A percentile compares a stretch with the other conserved stretches of the same genome.
These are phyloP conservation scores for Tricholoma furcatifolium DNA, from an alignment of 768 basidiomycete species.

Conservation along the genomic window DNA sequence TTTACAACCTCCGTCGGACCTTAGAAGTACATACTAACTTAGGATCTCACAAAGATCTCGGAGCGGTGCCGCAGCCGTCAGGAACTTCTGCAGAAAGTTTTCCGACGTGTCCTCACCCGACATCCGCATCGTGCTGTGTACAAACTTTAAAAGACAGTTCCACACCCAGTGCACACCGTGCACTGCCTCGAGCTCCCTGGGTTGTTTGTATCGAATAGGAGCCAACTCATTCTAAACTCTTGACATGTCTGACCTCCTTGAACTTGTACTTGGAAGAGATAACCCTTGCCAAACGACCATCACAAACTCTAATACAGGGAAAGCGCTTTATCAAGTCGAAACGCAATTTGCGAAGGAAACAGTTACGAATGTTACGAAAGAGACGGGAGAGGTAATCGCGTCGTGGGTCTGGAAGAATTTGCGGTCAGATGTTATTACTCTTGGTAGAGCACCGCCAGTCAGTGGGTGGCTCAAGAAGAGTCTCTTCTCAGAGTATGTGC, in stretches of 20 bases:
- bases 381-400: slow-evolving; percentile 31
- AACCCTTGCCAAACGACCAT: slow-evolving; percentile 42
- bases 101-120: too few species aligned
- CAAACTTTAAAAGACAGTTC: too few species aligned
- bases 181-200: not conserved
- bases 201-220: too few species aligned
- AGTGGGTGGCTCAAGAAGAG: slow-evolving; percentile 40
- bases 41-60: too few species aligned
- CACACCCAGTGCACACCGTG: too few species aligned
- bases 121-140: too few species aligned
- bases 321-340: slow-evolving; percentile 34
- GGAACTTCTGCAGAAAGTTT: too few species aligned
- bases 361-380: slow-evolving; percentile 31
- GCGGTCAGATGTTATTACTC: slow-evolving; percentile 34
- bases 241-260: slow-evolving; percentile 19
- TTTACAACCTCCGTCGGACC: too few species aligned
- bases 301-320: slow-evolving; percentile 25
- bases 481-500: slow-evolving; percentile 38
- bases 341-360: slow-evolving; percentile 32
- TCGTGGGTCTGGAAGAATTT: slow-evolving; percentile 37
- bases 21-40: too few species aligned
- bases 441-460: slow-evolving; percentile 28
- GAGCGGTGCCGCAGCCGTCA: too few species aligned
- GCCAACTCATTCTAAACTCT: too few species aligned
- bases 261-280: slow-evolving; percentile 35